Evolutionary conservation across 2,329 filamentous ascomycete genomes (phyloP), one percentile per base, ranked within the genome.

Genomic region (Diaporthe vaccinii): DNA sequence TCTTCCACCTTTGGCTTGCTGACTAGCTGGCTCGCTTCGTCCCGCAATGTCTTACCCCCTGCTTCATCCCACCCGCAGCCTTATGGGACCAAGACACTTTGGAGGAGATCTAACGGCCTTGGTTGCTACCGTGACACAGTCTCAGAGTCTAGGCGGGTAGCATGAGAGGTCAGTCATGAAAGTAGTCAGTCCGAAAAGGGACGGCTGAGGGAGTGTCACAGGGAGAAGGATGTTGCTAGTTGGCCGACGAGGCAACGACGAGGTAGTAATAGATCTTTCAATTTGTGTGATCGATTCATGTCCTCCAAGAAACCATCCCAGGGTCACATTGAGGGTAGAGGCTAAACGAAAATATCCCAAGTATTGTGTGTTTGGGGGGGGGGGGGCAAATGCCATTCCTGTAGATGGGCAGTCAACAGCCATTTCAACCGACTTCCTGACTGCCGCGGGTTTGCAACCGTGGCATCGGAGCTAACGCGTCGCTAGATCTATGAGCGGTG

Each of bases 401-500:
- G n/a, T 39, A 15, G 34, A 55, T 22, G 49, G 65, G 49, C 65
- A 55, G n/a, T 41, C n/a, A 55, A 41, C 34, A 9, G 41, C 34
- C 34, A 69, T 55, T 28, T 25, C 65, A 41, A 55, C 46, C n/a
- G n/a, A 41, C 65, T 31, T 55, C 65, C n/a, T 69, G 31, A 36
- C 65, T 53, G 25, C 34, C 49, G 15, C 34, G 22, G 65, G 17
- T 14, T 55, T 15, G 49, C n/a, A 7, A 28, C 36, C 34, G 17
- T 39, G 65, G 17, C 12, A 41, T 36, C 65, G 65, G n/a, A 39
- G 65, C 46, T 69, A 34, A 69, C 65, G 49, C 65, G 49, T 69
- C 34, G 36, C 34, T 22, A 69, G 49, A 41, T 31, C 34, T 55
- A 55, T 69, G 34, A 31, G 49, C 15, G 49, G 22, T 55, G 8